Percentiles rank a stretch among this genome's conserved stretches.
These are phyloP conservation scores for Bipolaris gigantea DNA, from an alignment of 2,329 filamentous ascomycete species.

Conservation along the genomic window DNA sequence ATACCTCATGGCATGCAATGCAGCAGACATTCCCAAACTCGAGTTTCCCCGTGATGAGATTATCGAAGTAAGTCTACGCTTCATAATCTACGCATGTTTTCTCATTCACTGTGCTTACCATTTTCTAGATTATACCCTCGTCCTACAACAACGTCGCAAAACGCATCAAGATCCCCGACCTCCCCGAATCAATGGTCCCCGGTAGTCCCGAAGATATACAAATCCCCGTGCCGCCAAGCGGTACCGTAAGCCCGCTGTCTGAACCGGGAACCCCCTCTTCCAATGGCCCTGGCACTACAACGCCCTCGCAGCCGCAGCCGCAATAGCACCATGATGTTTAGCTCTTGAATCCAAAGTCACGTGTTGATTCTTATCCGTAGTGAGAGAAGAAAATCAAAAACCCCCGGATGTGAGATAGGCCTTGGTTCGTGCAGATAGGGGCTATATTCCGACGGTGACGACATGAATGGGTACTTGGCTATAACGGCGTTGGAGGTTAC, in stretches of 20 bases:
- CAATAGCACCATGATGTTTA: constrained; percentile 1
- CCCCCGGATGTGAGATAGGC: background rate
- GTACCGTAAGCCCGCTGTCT: constrained; percentile 49
- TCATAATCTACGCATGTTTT: too few species aligned
- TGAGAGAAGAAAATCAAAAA: background rate
- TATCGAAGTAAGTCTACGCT: constrained; percentile 71
- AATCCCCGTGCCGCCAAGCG: constrained; percentile 70
- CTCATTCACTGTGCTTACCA: background rate
- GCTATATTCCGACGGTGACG: background rate
- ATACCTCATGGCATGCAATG: constrained; percentile 98
- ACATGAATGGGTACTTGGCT: constrained; percentile 1
- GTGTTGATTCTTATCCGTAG: constrained; percentile 11
- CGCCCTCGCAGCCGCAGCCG: background rate
- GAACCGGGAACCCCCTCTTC: constrained; percentile 45
- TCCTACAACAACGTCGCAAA: constrained; percentile 97
- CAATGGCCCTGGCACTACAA: constrained; percentile 6
- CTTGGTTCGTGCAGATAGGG: background rate
- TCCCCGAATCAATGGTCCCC: constrained; percentile 69
- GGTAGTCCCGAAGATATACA: constrained; percentile 79
- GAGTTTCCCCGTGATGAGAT: constrained; percentile 96
- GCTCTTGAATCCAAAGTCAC: constrained; percentile 8
- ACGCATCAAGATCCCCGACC: constrained; percentile 78
- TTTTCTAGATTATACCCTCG: constrained; percentile 78
- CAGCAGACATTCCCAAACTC: constrained; percentile 87
- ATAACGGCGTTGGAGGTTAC: background rate